Evolutionary conservation across 331 rosid genomes (phyloP).

Genomic region (Malus hybrid): DNA sequence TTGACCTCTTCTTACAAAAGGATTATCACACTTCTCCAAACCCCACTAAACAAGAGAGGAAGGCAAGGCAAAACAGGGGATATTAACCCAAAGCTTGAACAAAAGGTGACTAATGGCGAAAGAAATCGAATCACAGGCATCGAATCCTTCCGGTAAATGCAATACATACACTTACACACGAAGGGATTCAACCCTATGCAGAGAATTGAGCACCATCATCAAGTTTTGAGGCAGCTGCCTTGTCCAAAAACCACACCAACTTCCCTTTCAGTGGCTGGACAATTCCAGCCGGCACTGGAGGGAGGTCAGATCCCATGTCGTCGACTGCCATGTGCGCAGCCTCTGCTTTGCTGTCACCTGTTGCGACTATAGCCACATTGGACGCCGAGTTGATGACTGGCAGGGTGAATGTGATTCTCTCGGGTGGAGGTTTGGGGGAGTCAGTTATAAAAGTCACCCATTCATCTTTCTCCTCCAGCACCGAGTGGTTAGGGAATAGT

Average conservation of each 20-base stretch:
- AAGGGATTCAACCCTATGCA: slow-evolving; percentile 32
- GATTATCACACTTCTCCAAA: slow-evolving; percentile 38
- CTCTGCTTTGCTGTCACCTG: slow-evolving; percentile 71
- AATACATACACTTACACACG: slow-evolving; percentile 24
- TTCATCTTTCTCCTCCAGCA: slow-evolving; percentile 56
- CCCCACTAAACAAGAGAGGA: slow-evolving; percentile 27
- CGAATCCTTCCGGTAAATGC: slow-evolving; percentile 49
- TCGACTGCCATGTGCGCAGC: slow-evolving; percentile 62
- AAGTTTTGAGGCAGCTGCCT: slow-evolving; percentile 76
- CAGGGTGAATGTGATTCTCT: slow-evolving; percentile 91
- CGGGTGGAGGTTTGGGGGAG: slow-evolving; percentile 95
- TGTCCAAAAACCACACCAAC: slow-evolving; percentile 91
- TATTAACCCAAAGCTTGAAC: slow-evolving; percentile 4
- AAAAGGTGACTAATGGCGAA: slow-evolving; percentile 15
- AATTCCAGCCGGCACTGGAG: slow-evolving; percentile 57
- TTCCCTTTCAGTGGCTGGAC: slow-evolving; percentile 76
- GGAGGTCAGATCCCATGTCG: slow-evolving; percentile 37
- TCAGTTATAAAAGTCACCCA: slow-evolving; percentile 93
- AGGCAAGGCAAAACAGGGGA: slow-evolving; percentile 38
- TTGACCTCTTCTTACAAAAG: slow-evolving; percentile 42
- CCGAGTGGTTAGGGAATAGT: slow-evolving; percentile 70
- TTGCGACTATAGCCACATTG: slow-evolving; percentile 64
- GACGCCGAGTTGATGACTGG: slow-evolving; percentile 97
- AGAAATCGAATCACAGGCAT: slow-evolving; percentile 25
- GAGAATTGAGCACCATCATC: slow-evolving; percentile 42